A percentile compares a stretch with the other conserved stretches of the same genome.
Conservation (phyloP, 164 flowering plant genomes). For the Tetrastigma voinierianum region DNA sequence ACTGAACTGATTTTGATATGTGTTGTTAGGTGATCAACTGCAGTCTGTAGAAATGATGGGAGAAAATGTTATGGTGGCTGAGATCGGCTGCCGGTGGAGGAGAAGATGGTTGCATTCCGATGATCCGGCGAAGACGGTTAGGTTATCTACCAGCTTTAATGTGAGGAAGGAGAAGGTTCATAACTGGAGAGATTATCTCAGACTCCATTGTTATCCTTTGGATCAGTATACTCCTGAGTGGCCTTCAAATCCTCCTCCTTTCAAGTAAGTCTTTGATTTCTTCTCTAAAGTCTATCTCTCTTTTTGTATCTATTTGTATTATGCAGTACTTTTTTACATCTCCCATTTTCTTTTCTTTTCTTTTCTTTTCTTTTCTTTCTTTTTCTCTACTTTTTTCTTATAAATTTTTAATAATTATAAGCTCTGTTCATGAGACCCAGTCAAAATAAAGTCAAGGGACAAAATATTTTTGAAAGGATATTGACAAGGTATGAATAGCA, state of each 20-base stretch:
- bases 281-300: constrained; percentile 1
- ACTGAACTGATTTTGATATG: not conserved
- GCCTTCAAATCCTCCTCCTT: constrained; percentile 71
- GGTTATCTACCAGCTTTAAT: constrained; percentile 76
- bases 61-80: constrained; percentile 45
- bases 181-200: constrained; percentile 84
- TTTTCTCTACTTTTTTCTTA: too few relatives aligned
- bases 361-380: too few relatives aligned
- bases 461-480: too few relatives aligned
- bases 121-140: constrained; percentile 60
- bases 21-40: constrained; percentile 56
- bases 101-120: constrained; percentile 66
- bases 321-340: too few relatives aligned
- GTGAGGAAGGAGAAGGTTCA: constrained; percentile 65
- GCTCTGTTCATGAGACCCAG: too few relatives aligned
- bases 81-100: constrained; percentile 66
- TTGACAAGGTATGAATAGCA: too few relatives aligned
- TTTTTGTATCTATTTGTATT: not conserved
- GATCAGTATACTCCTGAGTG: constrained; percentile 58
- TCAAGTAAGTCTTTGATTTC: constrained; percentile 49
- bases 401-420: too few relatives aligned
- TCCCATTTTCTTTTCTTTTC: too few relatives aligned
- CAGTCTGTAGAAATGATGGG: constrained; percentile 43
- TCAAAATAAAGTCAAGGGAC: too few relatives aligned
- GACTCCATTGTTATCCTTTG: constrained; percentile 79